Conservation (phyloP, 2,329 filamentous ascomycete genomes). For the Botrytis aclada region DNA sequence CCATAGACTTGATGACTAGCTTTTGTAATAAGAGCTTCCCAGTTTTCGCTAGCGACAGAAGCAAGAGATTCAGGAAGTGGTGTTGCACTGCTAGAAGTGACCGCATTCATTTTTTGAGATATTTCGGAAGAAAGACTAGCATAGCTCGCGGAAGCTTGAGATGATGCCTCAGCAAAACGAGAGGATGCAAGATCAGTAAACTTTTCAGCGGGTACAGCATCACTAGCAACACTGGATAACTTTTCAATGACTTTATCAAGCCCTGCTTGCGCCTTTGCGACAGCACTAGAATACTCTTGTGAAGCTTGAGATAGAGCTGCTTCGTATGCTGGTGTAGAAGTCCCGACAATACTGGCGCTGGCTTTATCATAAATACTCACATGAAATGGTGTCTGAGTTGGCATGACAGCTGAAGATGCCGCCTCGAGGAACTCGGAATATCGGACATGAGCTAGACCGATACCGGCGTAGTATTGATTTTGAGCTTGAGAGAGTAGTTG, state of each 20-base stretch:
- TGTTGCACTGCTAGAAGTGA: constrained; percentile 44
- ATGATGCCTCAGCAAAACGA: constrained; percentile 44
- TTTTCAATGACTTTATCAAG: constrained; percentile 36
- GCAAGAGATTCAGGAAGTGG: constrained; percentile 51
- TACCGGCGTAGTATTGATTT: constrained; percentile 70
- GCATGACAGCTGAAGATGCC: constrained; percentile 66
- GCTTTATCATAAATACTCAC: constrained; percentile 36
- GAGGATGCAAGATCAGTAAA: constrained; percentile 45
- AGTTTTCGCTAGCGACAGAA: constrained; percentile 45
- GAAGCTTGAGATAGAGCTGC: constrained; percentile 29
- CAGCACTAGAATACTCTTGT: constrained; percentile 30
- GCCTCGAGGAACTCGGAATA: constrained; percentile 73
- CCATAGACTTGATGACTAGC: constrained; percentile 38
- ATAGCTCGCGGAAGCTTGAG: constrained; percentile 46
- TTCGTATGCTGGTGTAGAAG: constrained; percentile 28
- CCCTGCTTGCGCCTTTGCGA: constrained; percentile 10
- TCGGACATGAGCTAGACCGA: constrained; percentile 74
- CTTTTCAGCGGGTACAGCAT: constrained; percentile 40
- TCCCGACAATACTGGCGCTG: constrained; percentile 29
- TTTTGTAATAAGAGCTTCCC: constrained; percentile 37
- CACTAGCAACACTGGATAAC: constrained; percentile 36
- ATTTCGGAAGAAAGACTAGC: constrained; percentile 58
- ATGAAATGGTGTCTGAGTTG: constrained; percentile 53
- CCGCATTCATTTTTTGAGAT: constrained; percentile 38
- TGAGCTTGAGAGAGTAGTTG: constrained; percentile 61